Percentiles rank a stretch among this genome's conserved stretches.
These are phyloP conservation scores for Suillus fuscotomentosus DNA, from an alignment of 768 basidiomycete genomes.

Conservation along the genomic window DNA sequence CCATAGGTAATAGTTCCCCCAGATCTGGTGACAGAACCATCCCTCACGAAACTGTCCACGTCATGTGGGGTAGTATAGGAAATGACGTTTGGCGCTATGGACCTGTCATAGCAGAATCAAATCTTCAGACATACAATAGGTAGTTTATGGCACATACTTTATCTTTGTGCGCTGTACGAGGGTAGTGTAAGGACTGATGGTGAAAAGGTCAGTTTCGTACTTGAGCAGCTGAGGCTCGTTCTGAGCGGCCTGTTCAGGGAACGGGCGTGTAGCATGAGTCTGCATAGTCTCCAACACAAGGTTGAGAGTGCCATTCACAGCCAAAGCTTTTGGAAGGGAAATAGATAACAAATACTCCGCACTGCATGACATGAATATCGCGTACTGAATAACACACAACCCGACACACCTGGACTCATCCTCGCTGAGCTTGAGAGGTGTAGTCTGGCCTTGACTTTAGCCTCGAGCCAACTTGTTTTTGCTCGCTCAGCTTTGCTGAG, in stretches of 20 bases:
- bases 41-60: conserved; percentile 57
- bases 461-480: conserved; percentile 77
- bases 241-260: conserved; percentile 73
- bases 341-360: conserved; percentile 58
- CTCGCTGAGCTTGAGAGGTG: conserved; percentile 49
- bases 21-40: conserved; percentile 64
- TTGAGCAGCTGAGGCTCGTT: conserved; percentile 76
- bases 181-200: conserved; percentile 82
- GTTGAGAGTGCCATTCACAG: conserved; percentile 61
- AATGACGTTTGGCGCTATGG: conserved; percentile 67
- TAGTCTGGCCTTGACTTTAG: conserved; percentile 67
- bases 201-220: conserved; percentile 74
- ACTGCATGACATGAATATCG: conserved; percentile 31
- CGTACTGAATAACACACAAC: conserved; percentile 7
- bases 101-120: conserved; percentile 38
- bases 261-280: conserved; percentile 74
- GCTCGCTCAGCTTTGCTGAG: conserved; percentile 60
- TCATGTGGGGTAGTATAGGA: conserved; percentile 70
- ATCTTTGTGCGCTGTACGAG: conserved; percentile 84
- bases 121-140: conserved; percentile 6
- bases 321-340: conserved; percentile 58
- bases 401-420: conserved; percentile 52
- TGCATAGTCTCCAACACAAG: conserved; percentile 78
- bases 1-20: conserved; percentile 87
- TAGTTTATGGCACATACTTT: conserved; percentile 49